Conservation (phyloP, 164 flowering plant genomes). For the Saururus chinensis region DNA sequence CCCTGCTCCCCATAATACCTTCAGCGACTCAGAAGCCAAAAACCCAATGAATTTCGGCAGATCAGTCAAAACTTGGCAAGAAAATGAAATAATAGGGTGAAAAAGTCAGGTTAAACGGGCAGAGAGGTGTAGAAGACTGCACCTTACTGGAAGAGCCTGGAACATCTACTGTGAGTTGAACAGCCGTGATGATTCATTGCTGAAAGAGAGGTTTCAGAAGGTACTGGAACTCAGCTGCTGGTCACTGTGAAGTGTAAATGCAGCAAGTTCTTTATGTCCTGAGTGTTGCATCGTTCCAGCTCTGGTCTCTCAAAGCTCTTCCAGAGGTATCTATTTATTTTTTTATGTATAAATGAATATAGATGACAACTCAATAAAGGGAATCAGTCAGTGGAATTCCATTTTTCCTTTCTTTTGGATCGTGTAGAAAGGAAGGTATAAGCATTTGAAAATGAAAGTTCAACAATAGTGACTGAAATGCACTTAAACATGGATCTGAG, state of each 20-base stretch:
- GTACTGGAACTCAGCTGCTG: slow-evolving; percentile 19
- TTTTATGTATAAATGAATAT: neutral
- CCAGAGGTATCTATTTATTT: neutral
- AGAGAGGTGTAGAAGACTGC: too few species aligned
- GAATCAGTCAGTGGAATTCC: too few species aligned
- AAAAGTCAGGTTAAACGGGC: too few species aligned
- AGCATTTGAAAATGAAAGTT: neutral
- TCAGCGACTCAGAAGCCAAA: neutral
- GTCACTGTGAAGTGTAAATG: slow-evolving; percentile 18
- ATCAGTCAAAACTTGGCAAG: neutral
- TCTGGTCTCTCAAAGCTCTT: neutral
- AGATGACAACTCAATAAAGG: neutral
- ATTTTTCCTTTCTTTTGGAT: too few species aligned
- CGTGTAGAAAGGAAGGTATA: neutral
- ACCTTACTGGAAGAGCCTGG: too few species aligned
- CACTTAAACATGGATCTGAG: neutral
- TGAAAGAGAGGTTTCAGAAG: slow-evolving; percentile 11
- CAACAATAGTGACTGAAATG: neutral
- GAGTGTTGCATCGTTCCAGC: neutral
- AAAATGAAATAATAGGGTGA: too few species aligned
- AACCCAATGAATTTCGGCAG: slow-evolving; percentile 1
- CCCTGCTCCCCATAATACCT: slow-evolving; percentile 94
- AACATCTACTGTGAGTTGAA: too few species aligned
- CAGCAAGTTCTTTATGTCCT: neutral
- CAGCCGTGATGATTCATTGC: neutral